Conservation (phyloP, 2,329 filamentous ascomycete species). For the Fusarium odoratissimum region DNA sequence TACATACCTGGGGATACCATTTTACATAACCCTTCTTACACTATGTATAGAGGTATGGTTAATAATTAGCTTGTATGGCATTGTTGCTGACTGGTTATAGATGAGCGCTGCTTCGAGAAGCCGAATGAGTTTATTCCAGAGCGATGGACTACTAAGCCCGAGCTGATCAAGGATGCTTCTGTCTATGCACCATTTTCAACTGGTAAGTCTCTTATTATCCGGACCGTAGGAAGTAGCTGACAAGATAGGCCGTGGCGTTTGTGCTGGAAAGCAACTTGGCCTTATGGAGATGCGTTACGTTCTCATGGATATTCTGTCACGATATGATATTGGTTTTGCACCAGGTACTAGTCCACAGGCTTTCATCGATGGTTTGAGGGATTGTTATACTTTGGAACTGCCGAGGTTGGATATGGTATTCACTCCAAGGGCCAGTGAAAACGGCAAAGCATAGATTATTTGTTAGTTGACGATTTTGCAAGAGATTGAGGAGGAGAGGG, state of each 20-base stretch:
- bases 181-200: constrained; percentile 24
- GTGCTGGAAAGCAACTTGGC: constrained; percentile 34
- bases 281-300: constrained; percentile 36
- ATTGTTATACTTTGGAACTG: constrained; percentile 26
- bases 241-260: constrained; percentile 15
- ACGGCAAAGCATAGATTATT: fast-evolving
- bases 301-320: constrained; percentile 9
- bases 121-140: constrained; percentile 32
- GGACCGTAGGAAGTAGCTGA: background rate
- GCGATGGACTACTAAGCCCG: constrained; percentile 25
- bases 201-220: background rate
- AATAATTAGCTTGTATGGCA: background rate
- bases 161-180: constrained; percentile 11
- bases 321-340: constrained; percentile 13
- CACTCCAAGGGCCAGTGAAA: background rate
- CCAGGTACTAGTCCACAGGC: background rate
- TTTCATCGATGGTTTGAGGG: constrained; percentile 12
- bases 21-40: background rate
- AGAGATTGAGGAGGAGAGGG: fast-evolving
- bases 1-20: constrained; percentile 18
- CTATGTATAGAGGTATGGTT: constrained; percentile 18
- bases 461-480: background rate
- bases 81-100: background rate
- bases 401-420: constrained; percentile 4
- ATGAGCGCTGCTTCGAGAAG: constrained; percentile 18